Conservation (phyloP, 257 asterid genomes). For the Jacaranda copaia region DNA sequence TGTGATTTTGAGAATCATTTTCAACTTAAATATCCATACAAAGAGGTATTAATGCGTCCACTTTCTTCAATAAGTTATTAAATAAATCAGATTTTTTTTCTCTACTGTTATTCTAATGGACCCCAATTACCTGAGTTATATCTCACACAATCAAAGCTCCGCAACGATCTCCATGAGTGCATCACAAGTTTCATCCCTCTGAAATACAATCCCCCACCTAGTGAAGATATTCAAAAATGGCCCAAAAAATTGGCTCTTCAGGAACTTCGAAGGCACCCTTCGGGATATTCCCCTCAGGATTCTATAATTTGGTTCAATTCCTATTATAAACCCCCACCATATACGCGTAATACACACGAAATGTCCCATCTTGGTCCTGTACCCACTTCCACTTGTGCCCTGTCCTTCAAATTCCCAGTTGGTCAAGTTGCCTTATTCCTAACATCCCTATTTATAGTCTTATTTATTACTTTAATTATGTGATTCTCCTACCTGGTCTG, state of each 20-base stretch:
- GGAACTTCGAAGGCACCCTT: neutral
- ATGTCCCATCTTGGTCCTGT: slow-evolving; percentile 19
- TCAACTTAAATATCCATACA: too few relatives aligned
- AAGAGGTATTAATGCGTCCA: too few relatives aligned
- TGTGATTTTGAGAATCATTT: too few relatives aligned
- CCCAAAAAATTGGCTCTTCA: slow-evolving; percentile 14
- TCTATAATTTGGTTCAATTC: neutral
- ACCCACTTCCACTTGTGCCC: slow-evolving; percentile 25
- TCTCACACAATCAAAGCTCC: too few relatives aligned
- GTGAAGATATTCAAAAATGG: neutral
- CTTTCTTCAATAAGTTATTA: too few relatives aligned
- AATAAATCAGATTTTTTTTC: too few relatives aligned
- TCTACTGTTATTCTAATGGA: too few relatives aligned
- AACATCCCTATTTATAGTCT: neutral
- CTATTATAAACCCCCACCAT: neutral
- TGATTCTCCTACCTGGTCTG: neutral
- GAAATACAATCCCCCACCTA: too few relatives aligned
- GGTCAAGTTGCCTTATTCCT: slow-evolving; percentile 40
- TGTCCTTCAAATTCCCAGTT: neutral
- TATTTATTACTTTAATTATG: slow-evolving; percentile 1
- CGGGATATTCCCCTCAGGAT: neutral
- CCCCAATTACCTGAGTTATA: too few relatives aligned
- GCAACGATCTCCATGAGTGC: neutral
- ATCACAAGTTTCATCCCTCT: neutral
- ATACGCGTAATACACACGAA: slow-evolving; percentile 22